These are phyloP conservation scores for Ophiobolus disseminans DNA, from an alignment of 2,329 filamentous ascomycete species.

Conservation along the genomic window DNA sequence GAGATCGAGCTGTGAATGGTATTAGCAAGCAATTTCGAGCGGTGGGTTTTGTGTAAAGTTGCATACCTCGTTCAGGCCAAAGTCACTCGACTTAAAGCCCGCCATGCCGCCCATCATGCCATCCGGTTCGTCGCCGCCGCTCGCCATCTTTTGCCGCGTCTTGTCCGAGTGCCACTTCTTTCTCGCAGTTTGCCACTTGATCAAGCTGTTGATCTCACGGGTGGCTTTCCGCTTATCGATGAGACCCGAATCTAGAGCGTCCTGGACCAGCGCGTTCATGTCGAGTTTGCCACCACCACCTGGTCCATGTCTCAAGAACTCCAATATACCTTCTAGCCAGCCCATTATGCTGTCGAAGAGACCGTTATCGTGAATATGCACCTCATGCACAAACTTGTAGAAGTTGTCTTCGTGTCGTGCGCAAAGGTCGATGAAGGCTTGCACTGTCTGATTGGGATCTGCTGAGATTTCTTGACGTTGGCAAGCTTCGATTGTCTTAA, in stretches of 20 bases:
- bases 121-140: constrained; percentile 63
- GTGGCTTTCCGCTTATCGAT: constrained; percentile 77
- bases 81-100: constrained; percentile 80
- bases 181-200: constrained; percentile 90
- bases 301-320: constrained; percentile 88
- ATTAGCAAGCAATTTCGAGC: background rate
- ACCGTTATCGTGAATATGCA: constrained; percentile 95
- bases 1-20: constrained; percentile 68
- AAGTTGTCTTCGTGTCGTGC: constrained; percentile 94
- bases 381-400: constrained; percentile 98
- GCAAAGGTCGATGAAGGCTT: constrained; percentile 96
- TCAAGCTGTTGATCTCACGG: constrained; percentile 81
- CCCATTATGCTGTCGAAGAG: constrained; percentile 96
- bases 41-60: background rate
- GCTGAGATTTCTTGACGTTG: constrained; percentile 83
- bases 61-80: constrained; percentile 81
- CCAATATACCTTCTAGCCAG: constrained; percentile 94
- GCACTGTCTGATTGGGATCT: constrained; percentile 97
- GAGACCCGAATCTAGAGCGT: constrained; percentile 70
- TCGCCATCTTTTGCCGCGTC: constrained; percentile 98
- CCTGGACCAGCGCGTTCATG: constrained; percentile 91
- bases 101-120: constrained; percentile 47
- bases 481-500: constrained; percentile 74
- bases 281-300: constrained; percentile 80
- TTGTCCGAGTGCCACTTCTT: constrained; percentile 99